Evolutionary conservation across 192 early-diverging fungal genomes (phyloP), one percentile per base, ranked within the genome.

Genomic region (Podila epicladia): DNA sequence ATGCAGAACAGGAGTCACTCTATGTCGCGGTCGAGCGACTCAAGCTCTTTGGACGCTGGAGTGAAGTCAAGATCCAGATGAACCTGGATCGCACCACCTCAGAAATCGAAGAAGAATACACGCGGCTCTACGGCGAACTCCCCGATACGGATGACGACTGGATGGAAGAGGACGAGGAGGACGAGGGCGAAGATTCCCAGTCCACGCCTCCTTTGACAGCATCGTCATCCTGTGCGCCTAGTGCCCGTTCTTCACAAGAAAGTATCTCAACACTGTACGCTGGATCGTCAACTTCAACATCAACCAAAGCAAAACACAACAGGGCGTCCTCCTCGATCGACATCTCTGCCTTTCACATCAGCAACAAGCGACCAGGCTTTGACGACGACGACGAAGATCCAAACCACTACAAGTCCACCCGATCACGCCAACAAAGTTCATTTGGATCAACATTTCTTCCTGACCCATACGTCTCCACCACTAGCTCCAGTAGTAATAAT

Each of bases 41-140:
- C 11, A 57, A 64, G 4, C 62, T 80, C 29, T 80, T 63, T 71
- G 77, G 77, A 1, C 61, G 61, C 13, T 80, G 77, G 77, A 28
- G 29, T 0, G 32, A 73, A 28, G 67, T 73, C 67, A 62, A 73
- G 50, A 4, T 3, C 0, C 66, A 59, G 11, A 80, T 80, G 77
- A 73, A 73, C 26, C 48, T 80, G n/a, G 67, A 80, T 41, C 37
- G 77, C 17, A 73, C 66, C 9, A 5, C 35, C 26, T 28, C 62
- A 26, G 77, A 80, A 13, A 80, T 80, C 28, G 58, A 73, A 24
- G 45, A 80, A 5, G 77, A 80, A 33, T 80, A 80, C 35, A 73
- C 35, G 24, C 77, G 77, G 4, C 33, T 80, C 9, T 80, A 80
- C 53, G 77, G 69, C 9, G 77, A 80, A 45, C 49, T 73, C 48